A percentile compares a stretch with the other conserved stretches of the same genome.
Evolutionary conservation across 2,329 filamentous ascomycete genomes (phyloP).

Genomic region (Hymenoscyphus infarciens): DNA sequence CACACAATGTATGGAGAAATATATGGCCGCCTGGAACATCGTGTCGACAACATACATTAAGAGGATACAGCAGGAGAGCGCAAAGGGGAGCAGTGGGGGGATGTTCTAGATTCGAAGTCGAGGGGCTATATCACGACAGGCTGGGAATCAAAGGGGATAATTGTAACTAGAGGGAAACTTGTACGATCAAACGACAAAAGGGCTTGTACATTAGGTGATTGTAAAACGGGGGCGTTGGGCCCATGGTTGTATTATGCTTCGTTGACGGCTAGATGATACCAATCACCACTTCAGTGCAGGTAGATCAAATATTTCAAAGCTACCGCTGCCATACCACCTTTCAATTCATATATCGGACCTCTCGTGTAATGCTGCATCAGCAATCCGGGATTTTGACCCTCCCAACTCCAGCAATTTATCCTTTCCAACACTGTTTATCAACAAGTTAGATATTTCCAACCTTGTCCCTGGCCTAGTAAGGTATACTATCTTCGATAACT

Average conservation of each 20-base stretch:
- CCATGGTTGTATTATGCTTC: not conserved
- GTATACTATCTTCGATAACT: not conserved
- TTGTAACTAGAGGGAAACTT: not conserved
- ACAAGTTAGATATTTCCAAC: no score
- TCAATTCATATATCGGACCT: not conserved
- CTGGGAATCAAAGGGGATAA: not conserved
- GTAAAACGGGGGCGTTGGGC: not conserved
- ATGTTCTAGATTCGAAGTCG: constrained; percentile 23
- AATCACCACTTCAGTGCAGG: constrained; percentile 5
- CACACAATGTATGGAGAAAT: constrained; percentile 78
- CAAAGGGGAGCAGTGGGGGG: constrained; percentile 24
- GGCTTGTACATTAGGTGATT: constrained; percentile 7
- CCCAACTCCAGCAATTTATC: not conserved
- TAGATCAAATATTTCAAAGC: not conserved
- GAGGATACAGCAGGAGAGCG: constrained; percentile 33
- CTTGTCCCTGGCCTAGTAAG: no score
- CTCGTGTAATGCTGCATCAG: not conserved
- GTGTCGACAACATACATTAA: constrained; percentile 66
- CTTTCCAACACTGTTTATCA: no score
- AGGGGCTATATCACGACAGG: not conserved
- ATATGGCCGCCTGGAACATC: constrained; percentile 75
- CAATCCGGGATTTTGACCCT: not conserved
- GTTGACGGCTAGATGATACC: not conserved
- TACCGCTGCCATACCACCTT: not conserved
- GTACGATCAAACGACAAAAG: constrained; percentile 10